Conservation (phyloP, 2,329 filamentous ascomycete species). For the Metarhizium humberi region DNA sequence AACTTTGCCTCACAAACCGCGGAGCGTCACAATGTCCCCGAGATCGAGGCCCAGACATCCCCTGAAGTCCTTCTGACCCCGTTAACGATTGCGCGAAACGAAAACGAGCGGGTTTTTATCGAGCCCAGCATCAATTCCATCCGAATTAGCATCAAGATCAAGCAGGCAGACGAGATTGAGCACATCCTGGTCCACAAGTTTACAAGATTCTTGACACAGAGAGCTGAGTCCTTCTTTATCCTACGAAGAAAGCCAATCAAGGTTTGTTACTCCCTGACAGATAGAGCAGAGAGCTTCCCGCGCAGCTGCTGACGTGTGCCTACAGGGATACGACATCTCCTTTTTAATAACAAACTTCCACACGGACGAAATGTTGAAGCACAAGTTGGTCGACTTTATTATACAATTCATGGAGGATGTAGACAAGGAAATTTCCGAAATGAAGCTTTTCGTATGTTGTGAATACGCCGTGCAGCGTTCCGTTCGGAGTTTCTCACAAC, state of each 20-base stretch:
- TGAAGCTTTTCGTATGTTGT: conserved; percentile 94
- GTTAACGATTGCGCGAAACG: conserved; percentile 83
- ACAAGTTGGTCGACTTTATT: conserved; percentile 98
- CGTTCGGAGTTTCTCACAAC: neutral
- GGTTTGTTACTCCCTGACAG: conserved; percentile 37
- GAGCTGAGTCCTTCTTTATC: conserved; percentile 96
- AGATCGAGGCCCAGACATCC: conserved; percentile 87
- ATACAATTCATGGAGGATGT: conserved; percentile 99
- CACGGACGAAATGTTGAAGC: conserved; percentile 96
- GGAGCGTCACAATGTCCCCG: conserved; percentile 95
- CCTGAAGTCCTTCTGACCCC: conserved; percentile 92
- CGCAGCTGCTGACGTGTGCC: conserved; percentile 15
- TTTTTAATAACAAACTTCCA: conserved; percentile 99
- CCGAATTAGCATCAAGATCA: conserved; percentile 96
- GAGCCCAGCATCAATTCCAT: conserved; percentile 97
- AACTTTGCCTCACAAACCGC: conserved; percentile 97
- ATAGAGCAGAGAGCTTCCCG: neutral
- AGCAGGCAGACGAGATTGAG: conserved; percentile 98
- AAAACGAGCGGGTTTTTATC: conserved; percentile 93
- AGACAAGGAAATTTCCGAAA: conserved; percentile 99
- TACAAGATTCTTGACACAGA: conserved; percentile 88
- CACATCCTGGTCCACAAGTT: conserved; percentile 98
- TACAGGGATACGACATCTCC: conserved; percentile 91
- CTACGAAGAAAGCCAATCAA: conserved; percentile 90
- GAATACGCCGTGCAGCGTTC: neutral